Percentiles rank a stretch among this genome's conserved stretches.
phyloP scores from a whole-genome alignment of 2,329 filamentous ascomycete species.

The Aspergillus bombycis region DNA sequence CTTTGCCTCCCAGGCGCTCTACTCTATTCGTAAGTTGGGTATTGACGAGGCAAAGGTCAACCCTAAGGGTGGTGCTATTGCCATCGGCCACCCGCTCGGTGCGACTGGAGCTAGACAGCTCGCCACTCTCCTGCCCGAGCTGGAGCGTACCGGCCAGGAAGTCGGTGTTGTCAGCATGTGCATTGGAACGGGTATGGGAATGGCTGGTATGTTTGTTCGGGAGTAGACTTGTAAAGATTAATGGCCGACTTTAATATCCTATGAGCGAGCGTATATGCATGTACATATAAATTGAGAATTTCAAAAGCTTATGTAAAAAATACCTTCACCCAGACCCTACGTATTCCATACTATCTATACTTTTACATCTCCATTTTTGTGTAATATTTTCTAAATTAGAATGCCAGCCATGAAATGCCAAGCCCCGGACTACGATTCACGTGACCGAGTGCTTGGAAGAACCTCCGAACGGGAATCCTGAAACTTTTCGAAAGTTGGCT shows the following conservation, averaged over 20 bases:
- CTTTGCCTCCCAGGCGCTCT: constrained; percentile 65
- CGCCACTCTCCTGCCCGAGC: constrained; percentile 70
- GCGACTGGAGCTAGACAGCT: constrained; percentile 84
- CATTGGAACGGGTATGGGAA: constrained; percentile 79
- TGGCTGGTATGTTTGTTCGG: constrained; percentile 68
- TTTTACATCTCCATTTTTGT: background rate
- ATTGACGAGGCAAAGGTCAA: constrained; percentile 74
- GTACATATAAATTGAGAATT: constrained; percentile 17
- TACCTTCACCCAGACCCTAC: background rate
- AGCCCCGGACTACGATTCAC: constrained; percentile 21
- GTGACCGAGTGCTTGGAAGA: constrained; percentile 23
- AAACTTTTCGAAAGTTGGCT: constrained; percentile 23
- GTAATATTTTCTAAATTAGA: background rate
- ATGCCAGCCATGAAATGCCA: constrained; percentile 8
- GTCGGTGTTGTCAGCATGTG: constrained; percentile 92
- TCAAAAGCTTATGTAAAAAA: background rate
- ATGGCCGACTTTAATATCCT: constrained; percentile 14
- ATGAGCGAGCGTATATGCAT: constrained; percentile 22
- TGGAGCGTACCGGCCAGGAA: constrained; percentile 69
- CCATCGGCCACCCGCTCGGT: constrained; percentile 88
- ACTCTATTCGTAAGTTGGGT: constrained; percentile 68
- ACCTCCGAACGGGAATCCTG: constrained; percentile 11
- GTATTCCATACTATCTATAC: background rate
- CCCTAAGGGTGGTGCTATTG: constrained; percentile 90
- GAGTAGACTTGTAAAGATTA: constrained; percentile 50